These are phyloP conservation scores for Didymellaceae sp. DNA, from an alignment of 2,329 filamentous ascomycete species.

Conservation along the genomic window DNA sequence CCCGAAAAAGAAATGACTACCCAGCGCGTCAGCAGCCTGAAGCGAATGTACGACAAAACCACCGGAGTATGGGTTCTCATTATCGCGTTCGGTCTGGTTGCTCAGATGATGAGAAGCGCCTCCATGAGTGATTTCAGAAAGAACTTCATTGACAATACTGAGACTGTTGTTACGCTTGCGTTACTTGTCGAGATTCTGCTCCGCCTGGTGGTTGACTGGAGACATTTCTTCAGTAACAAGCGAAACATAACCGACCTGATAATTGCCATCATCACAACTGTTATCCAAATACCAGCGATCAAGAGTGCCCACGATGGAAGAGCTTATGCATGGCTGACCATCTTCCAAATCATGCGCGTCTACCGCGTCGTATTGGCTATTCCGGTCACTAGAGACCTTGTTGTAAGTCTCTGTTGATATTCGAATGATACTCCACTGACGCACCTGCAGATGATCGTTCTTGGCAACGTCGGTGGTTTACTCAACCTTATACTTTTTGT, in stretches of 20 bases:
- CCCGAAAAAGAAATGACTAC: constrained; percentile 43
- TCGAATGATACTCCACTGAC: constrained; percentile 24
- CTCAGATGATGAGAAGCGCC: constrained; percentile 78
- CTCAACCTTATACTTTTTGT: constrained; percentile 95
- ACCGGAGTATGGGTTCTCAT: constrained; percentile 78
- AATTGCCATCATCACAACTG: constrained; percentile 78
- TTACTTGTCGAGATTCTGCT: constrained; percentile 83
- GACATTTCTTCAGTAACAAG: constrained; percentile 74
- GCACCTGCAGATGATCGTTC: constrained; percentile 66
- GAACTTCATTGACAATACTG: constrained; percentile 72
- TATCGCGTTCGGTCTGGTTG: constrained; percentile 80
- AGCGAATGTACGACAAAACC: constrained; percentile 76
- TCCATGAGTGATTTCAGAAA: constrained; percentile 69
- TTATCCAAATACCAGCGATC: constrained; percentile 87
- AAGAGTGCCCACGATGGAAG: constrained; percentile 66
- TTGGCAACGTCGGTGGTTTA: constrained; percentile 91
- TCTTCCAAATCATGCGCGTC: constrained; percentile 90
- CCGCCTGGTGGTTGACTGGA: constrained; percentile 80
- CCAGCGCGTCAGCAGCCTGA: constrained; percentile 61
- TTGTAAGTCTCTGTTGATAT: constrained; percentile 57
- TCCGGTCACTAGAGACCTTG: constrained; percentile 83
- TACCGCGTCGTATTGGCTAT: constrained; percentile 93
- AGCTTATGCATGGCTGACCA: constrained; percentile 83
- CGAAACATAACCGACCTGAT: constrained; percentile 81
- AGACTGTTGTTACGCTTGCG: constrained; percentile 77